Conservation (phyloP, 2,329 filamentous ascomycete genomes). For the Ilyonectria sp. region DNA sequence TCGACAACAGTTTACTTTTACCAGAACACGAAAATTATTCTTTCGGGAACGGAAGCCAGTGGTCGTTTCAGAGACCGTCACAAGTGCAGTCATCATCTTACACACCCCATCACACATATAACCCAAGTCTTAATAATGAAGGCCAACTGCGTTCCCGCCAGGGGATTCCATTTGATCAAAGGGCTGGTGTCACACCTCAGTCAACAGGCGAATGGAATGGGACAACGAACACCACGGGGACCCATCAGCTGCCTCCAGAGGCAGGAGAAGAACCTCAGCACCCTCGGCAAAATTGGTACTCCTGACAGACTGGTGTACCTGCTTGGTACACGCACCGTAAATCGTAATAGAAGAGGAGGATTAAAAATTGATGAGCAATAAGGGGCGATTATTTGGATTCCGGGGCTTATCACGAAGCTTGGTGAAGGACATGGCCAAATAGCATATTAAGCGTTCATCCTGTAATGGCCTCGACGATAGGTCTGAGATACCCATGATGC, state of each 20-base stretch:
- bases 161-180: background rate
- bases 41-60: background rate
- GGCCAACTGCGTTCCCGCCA: background rate
- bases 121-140: background rate
- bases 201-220: slow-evolving; percentile 9
- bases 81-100: background rate
- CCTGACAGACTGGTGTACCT: background rate
- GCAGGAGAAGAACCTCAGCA: slow-evolving; percentile 1
- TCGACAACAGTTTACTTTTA: background rate
- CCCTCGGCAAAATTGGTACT: slow-evolving; percentile 3
- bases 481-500: slow-evolving; percentile 33
- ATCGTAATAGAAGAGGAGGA: background rate
- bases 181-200: background rate
- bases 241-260: background rate
- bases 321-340: background rate
- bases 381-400: background rate
- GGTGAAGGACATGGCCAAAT: background rate
- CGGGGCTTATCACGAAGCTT: slow-evolving; percentile 6
- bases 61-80: background rate
- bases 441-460: slow-evolving; percentile 17
- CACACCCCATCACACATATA: background rate
- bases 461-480: slow-evolving; percentile 17
- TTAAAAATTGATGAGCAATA: background rate
- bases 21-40: slow-evolving; percentile 5
- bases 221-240: background rate